Evolutionary conservation across 305 asterid species (phyloP).

Genomic region (Plantago coronopus): DNA sequence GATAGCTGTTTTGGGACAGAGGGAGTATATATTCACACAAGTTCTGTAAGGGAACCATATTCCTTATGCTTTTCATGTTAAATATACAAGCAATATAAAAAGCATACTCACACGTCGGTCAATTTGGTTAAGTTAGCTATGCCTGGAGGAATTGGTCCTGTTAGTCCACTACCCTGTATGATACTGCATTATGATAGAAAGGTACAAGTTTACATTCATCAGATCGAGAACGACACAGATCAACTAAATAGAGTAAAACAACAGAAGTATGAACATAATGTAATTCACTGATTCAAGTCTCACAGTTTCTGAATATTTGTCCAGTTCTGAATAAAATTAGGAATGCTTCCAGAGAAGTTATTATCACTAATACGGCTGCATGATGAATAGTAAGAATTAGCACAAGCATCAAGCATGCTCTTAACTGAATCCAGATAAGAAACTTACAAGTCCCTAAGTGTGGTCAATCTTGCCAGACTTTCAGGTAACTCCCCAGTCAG

Average conservation of each 20-base stretch:
- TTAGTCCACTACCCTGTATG: conserved; percentile 67
- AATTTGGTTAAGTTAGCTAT: conserved; percentile 48
- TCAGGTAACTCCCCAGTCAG: conserved; percentile 54
- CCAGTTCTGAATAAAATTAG: conserved; percentile 54
- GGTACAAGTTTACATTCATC: background rate
- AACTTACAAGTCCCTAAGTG: conserved; percentile 58
- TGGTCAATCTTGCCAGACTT: conserved; percentile 44
- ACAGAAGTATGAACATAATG: background rate
- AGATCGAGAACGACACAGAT: too few species aligned
- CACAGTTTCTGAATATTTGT: conserved; percentile 48
- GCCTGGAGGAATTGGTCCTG: conserved; percentile 61
- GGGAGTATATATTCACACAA: too few species aligned
- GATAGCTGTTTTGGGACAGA: too few species aligned
- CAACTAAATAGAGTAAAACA: background rate
- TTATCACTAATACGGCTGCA: conserved; percentile 65
- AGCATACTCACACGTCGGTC: conserved; percentile 53
- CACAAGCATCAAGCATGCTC: background rate
- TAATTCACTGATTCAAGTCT: conserved; percentile 18
- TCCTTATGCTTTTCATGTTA: too few species aligned
- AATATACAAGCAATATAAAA: too few species aligned
- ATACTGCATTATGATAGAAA: conserved; percentile 32
- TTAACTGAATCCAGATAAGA: background rate
- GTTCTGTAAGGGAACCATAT: too few species aligned
- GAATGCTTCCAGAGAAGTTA: conserved; percentile 59
- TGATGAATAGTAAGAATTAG: background rate